Conservation (phyloP, 2,329 filamentous ascomycete genomes). For the Calonectria pteridis region DNA sequence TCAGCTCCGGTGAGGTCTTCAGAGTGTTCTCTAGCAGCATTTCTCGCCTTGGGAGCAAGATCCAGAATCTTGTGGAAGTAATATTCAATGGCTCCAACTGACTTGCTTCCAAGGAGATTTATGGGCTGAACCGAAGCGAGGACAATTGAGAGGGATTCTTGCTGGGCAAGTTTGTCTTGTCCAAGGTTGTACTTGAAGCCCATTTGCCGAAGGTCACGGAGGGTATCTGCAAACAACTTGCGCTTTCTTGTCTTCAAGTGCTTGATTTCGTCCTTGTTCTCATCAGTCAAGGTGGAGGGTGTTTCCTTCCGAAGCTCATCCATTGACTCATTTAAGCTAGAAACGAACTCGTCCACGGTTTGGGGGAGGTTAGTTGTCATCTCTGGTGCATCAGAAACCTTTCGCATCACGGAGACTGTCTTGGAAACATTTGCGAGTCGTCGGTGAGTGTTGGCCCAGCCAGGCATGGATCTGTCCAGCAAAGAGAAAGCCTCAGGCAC, state of each 20-base stretch:
- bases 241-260: conserved; percentile 93
- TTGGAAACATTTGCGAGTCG: conserved; percentile 78
- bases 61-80: conserved; percentile 86
- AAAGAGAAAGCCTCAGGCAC: conserved; percentile 31
- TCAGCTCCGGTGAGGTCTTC: conserved; percentile 88
- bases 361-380: conserved; percentile 67
- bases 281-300: conserved; percentile 82
- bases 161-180: conserved; percentile 77
- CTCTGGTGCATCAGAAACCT: conserved; percentile 66
- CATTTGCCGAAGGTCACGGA: conserved; percentile 88
- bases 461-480: conserved; percentile 47
- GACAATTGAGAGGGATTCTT: conserved; percentile 77
- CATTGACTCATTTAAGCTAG: conserved; percentile 75
- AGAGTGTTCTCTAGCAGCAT: conserved; percentile 78
- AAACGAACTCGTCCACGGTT: conserved; percentile 76
- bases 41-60: conserved; percentile 75
- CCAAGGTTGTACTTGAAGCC: conserved; percentile 88
- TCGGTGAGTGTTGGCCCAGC: conserved; percentile 62
- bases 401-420: conserved; percentile 81
- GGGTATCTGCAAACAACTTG: conserved; percentile 88
- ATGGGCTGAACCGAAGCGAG: conserved; percentile 70
- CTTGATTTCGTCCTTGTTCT: conserved; percentile 86
- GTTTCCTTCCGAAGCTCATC: conserved; percentile 85
- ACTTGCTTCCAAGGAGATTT: conserved; percentile 41
- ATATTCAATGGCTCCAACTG: conserved; percentile 66